Conservation (phyloP, 345 rosid genomes). For the Eucalyptus tenuipes region DNA sequence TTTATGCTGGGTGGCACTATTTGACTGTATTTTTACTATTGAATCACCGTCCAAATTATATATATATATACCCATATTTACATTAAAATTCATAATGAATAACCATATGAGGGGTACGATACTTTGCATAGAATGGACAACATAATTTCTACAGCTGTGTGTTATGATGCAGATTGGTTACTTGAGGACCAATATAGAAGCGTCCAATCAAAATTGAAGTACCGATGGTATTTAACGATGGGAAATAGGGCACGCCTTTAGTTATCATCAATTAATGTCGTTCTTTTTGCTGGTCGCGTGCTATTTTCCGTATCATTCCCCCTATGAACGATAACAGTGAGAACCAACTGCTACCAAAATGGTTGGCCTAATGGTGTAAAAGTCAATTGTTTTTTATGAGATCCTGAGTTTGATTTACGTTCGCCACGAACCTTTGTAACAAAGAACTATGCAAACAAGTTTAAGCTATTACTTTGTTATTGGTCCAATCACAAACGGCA, state of each 20-base stretch:
- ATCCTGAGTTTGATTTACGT: background rate
- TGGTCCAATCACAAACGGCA: rapidly evolving
- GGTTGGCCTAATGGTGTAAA: background rate
- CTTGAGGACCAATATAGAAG: background rate
- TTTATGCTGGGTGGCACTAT: background rate
- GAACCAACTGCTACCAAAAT: background rate
- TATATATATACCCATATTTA: background rate
- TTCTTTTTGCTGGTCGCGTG: background rate
- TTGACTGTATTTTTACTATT: background rate
- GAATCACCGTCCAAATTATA: background rate
- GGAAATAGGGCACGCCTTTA: background rate
- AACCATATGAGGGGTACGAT: background rate
- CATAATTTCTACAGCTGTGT: background rate
- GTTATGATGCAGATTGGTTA: background rate
- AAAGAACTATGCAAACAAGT: background rate
- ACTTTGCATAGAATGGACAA: background rate
- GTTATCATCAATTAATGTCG: background rate
- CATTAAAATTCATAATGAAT: background rate
- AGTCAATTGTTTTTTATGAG: background rate
- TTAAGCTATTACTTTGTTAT: background rate
- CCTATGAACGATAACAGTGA: background rate
- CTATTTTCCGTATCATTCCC: background rate
- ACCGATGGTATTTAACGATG: background rate
- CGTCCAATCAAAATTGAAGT: background rate
- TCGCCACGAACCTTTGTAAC: background rate